A percentile compares a stretch with the other conserved stretches of the same genome.
phyloP scores from a whole-genome alignment of 805 yeast genomes.

The Yamadazyma akitaensis region DNA sequence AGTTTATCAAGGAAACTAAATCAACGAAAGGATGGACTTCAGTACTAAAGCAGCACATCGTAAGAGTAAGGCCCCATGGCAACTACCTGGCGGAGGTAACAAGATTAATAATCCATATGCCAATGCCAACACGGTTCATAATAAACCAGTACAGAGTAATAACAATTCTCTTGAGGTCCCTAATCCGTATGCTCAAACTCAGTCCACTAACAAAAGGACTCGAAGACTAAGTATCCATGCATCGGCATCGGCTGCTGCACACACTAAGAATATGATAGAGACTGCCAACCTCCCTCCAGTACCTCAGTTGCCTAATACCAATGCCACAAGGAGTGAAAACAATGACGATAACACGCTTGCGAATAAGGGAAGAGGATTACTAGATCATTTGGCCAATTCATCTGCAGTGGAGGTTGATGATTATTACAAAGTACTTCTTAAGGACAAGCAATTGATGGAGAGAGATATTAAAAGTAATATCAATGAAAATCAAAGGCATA shows the following conservation, averaged over 20 bases:
- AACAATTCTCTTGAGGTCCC: constrained; percentile 3
- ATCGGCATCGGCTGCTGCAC: constrained; percentile 33
- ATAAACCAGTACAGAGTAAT: constrained; percentile 5
- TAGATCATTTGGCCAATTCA: constrained; percentile 52
- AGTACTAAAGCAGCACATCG: constrained; percentile 30
- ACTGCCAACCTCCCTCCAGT: constrained; percentile 28
- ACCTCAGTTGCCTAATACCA: constrained; percentile 18
- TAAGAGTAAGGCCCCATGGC: constrained; percentile 46
- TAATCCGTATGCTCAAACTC: constrained; percentile 14
- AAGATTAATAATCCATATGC: constrained; percentile 27
- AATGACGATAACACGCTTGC: constrained; percentile 2
- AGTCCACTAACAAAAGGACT: constrained; percentile 12
- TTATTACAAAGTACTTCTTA: constrained; percentile 53
- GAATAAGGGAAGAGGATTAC: constrained; percentile 19
- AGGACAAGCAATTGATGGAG: constrained; percentile 49
- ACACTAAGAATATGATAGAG: constrained; percentile 21
- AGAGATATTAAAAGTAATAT: constrained; percentile 57
- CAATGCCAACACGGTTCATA: constrained; percentile 19
- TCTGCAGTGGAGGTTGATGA: constrained; percentile 71
- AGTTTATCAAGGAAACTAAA: background rate
- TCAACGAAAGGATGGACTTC: constrained; percentile 24
- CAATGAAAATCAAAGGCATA: constrained; percentile 60
- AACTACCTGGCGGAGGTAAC: constrained; percentile 12
- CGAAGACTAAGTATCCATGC: constrained; percentile 38
- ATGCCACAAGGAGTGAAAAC: background rate